Base-by-base conservation (phyloP, 2,329 filamentous ascomycete species). In the Fusarium avenaceum region DNA sequence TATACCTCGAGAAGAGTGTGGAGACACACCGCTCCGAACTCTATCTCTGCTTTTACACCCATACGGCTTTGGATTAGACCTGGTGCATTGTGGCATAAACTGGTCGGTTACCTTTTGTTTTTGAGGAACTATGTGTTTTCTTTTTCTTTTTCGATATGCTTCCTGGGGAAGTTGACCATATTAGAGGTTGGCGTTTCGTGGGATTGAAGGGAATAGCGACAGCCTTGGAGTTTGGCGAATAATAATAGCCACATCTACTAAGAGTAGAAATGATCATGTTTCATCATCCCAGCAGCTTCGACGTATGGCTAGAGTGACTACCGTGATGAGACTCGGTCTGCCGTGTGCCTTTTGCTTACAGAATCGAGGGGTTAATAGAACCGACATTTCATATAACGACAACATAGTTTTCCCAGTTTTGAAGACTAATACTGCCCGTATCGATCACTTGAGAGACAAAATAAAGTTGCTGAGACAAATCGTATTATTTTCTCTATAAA, bases 161-260 rank as follows among this genome's bases (percentile, higher is more conserved):
- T 73, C 67, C 55, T 71, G 52, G 67, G 45, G 59, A 73, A 73
- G 64, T 50, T 53, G 33, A 51, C 67, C 64, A 59, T 19, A 22
- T 56, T 61, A 56, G 55, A 61, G 64, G 71, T 63, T 73, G 71
- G 69, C 60, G 61, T 73, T 72, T 60, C 63, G 53, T 61, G 44
- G 19, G 47, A 33, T 43, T 59, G 42, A 47, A 63, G 49, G 35
- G 59, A 20, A 54, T 40, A 62, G 40, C 57, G 58, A 61, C 48
- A 69, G 55, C 59, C 19, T 43, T 57, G 65, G 63, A 47, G 49
- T 64, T 54, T 46, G 65, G 70, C 47, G 51, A 71, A 57, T 40
- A 57, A 57, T 68, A 57, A 67, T 62, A 46, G 65, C 42, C 49
- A 67, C 53, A 48, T 54, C 40, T 50, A 69, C 52, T 45, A 57